Conservation (phyloP, 306 rosid species). For the Cicer arietinum region DNA sequence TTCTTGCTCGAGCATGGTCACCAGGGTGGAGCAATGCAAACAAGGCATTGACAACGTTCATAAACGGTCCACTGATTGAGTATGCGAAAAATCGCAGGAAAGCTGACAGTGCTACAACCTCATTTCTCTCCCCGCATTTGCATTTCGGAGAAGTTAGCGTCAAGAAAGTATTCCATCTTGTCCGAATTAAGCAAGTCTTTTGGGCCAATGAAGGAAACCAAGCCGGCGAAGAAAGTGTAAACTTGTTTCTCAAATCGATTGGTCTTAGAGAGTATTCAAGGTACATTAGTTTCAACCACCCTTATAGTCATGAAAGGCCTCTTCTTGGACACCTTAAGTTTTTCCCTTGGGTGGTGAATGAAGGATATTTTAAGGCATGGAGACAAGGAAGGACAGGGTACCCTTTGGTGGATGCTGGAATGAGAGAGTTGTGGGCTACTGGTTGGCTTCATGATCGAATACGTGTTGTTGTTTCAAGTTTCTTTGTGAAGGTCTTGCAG, state of each 20-base stretch:
- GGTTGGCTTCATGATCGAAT: slow-evolving; percentile 99
- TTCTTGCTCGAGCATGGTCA: slow-evolving; percentile 98
- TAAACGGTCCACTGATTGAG: slow-evolving; percentile 88
- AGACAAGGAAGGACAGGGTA: slow-evolving; percentile 99
- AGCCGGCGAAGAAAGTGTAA: slow-evolving; percentile 98
- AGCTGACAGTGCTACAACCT: slow-evolving; percentile 94
- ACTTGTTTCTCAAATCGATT: slow-evolving; percentile 92
- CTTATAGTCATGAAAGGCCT: slow-evolving; percentile 89
- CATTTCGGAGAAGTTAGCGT: slow-evolving; percentile 98
- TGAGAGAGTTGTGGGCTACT: slow-evolving; percentile 99
- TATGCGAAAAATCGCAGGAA: slow-evolving; percentile 85
- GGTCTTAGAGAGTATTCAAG: slow-evolving; percentile 98
- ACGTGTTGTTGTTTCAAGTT: slow-evolving; percentile 95
- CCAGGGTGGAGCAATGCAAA: slow-evolving; percentile 99
- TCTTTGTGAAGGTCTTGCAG: slow-evolving; percentile 98
- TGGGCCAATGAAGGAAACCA: slow-evolving; percentile 96
- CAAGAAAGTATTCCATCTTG: slow-evolving; percentile 89
- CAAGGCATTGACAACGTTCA: slow-evolving; percentile 80
- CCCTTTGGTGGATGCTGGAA: slow-evolving; percentile 99
- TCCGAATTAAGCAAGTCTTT: slow-evolving; percentile 91
- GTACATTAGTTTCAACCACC: slow-evolving; percentile 96
- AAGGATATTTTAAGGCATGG: slow-evolving; percentile 91
- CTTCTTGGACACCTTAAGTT: slow-evolving; percentile 89
- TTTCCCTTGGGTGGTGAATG: slow-evolving; percentile 89
- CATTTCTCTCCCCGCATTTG: slow-evolving; percentile 92